Conservation (phyloP, 768 basidiomycete species). For the Podaxis sp. region DNA sequence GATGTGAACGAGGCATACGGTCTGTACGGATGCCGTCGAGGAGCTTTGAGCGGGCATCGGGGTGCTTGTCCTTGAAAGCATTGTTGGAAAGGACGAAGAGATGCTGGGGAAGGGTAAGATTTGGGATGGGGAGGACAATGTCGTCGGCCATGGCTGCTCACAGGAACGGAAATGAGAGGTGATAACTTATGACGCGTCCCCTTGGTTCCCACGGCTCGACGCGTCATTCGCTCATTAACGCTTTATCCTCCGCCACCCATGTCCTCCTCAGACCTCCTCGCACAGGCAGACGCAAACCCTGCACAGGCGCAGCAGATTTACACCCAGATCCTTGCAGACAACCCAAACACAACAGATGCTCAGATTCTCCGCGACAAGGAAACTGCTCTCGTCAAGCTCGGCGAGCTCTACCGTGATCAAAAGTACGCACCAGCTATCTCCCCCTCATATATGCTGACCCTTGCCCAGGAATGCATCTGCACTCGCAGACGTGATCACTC, state of each 20-base stretch:
- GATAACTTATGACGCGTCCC: conserved; percentile 8
- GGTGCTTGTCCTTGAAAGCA: conserved; percentile 61
- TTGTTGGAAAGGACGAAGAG: conserved; percentile 72
- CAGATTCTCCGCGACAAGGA: conserved; percentile 79
- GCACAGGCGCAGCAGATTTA: conserved; percentile 72
- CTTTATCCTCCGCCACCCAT: not conserved
- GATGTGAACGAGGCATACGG: conserved; percentile 47
- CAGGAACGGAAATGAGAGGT: not conserved
- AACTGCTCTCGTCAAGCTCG: conserved; percentile 79
- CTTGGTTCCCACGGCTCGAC: conserved; percentile 8
- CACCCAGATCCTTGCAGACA: conserved; percentile 58
- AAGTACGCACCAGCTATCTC: conserved; percentile 50
- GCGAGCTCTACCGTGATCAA: conserved; percentile 83
- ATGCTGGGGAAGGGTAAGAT: conserved; percentile 78
- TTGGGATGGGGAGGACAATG: conserved; percentile 81
- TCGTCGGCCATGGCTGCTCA: conserved; percentile 74
- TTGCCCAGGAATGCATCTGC: conserved; percentile 73
- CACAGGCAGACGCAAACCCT: conserved; percentile 61
- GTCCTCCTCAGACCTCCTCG: conserved; percentile 37
- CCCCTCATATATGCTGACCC: not conserved
- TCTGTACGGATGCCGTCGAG: conserved; percentile 78
- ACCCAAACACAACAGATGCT: conserved; percentile 27
- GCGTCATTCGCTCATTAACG: conserved; percentile 6
- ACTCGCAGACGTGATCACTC: conserved; percentile 82
- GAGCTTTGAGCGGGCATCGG: conserved; percentile 61